A percentile compares a stretch with the other conserved stretches of the same genome.
Conservation (phyloP, 2,329 filamentous ascomycete genomes). For the Calycina marina region DNA sequence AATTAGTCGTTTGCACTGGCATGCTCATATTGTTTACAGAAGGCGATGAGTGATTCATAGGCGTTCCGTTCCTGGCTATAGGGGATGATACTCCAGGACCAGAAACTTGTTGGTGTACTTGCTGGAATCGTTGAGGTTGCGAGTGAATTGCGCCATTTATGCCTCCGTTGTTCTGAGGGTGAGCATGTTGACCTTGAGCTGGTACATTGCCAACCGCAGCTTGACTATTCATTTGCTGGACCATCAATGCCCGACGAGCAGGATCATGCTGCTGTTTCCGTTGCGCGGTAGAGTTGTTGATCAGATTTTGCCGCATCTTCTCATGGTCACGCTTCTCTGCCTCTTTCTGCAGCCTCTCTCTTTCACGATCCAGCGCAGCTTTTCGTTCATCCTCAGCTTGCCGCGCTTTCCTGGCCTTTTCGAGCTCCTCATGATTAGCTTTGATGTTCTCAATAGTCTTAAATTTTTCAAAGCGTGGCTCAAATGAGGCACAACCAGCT, state of each 20-base stretch:
- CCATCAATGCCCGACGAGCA: conserved; percentile 26
- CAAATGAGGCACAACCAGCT: conserved; percentile 58
- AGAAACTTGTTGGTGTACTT: conserved; percentile 36
- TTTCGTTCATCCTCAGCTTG: conserved; percentile 35
- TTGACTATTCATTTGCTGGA: conserved; percentile 25
- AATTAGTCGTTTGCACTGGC: conserved; percentile 50
- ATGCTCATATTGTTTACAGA: conserved; percentile 37
- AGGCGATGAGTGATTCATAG: conserved; percentile 49
- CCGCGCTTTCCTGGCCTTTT: conserved; percentile 59
- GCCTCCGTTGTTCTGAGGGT: conserved; percentile 28
- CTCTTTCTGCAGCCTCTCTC: conserved; percentile 26
- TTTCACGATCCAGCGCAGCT: conserved; percentile 31
- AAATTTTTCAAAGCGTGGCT: conserved; percentile 78
- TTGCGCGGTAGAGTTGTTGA: conserved; percentile 11
- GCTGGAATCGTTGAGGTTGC: conserved; percentile 25
- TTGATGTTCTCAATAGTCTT: conserved; percentile 82
- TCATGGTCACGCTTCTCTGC: conserved; percentile 20
- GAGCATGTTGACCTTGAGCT: conserved; percentile 29
- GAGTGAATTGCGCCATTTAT: conserved; percentile 26
- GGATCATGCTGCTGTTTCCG: conserved; percentile 21
- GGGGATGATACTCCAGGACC: conserved; percentile 57
- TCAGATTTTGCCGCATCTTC: conserved; percentile 19
- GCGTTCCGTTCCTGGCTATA: conserved; percentile 45
- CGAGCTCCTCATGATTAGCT: conserved; percentile 60
- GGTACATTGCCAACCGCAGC: conserved; percentile 16